A percentile compares a stretch with the other conserved stretches of the same genome.
These are phyloP conservation scores for Sclerotinia nivalis DNA, from an alignment of 2,329 filamentous ascomycete genomes.

Conservation along the genomic window DNA sequence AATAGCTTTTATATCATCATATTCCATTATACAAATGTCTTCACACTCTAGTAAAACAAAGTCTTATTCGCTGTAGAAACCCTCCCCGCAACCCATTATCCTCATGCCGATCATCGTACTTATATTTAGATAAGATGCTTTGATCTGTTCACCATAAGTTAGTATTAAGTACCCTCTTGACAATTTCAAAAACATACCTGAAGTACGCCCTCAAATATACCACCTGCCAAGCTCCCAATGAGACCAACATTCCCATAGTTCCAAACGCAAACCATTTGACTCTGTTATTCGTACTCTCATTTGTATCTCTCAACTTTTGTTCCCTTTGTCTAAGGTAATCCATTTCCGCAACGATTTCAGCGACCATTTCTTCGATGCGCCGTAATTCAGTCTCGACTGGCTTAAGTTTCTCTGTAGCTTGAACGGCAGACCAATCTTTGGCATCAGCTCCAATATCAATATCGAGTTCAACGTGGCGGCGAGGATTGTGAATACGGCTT, in stretches of 20 bases:
- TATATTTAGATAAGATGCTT: slow-evolving; percentile 65
- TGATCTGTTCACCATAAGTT: slow-evolving; percentile 48
- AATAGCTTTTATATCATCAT: slow-evolving; percentile 3
- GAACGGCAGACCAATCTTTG: slow-evolving; percentile 96
- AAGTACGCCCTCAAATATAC: slow-evolving; percentile 98
- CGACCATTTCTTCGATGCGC: slow-evolving; percentile 86
- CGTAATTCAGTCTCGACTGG: slow-evolving; percentile 93
- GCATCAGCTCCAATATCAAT: slow-evolving; percentile 53
- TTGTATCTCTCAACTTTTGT: slow-evolving; percentile 95
- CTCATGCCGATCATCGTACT: slow-evolving; percentile 16
- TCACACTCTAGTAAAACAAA: slow-evolving; percentile 38
- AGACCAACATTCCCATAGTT: slow-evolving; percentile 88
- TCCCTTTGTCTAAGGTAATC: slow-evolving; percentile 88
- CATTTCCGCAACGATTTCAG: slow-evolving; percentile 90
- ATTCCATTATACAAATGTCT: slow-evolving; percentile 36
- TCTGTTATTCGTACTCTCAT: slow-evolving; percentile 98
- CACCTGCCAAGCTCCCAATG: slow-evolving; percentile 93
- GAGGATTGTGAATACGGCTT: slow-evolving; percentile 41
- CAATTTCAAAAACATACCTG: slow-evolving; percentile 54
- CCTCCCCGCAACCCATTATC: slow-evolving; percentile 21
- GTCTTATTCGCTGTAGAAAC: slow-evolving; percentile 27
- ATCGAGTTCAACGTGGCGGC: slow-evolving; percentile 60
- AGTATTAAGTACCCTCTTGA: slow-evolving; percentile 26
- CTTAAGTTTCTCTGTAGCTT: slow-evolving; percentile 96
- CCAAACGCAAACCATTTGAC: slow-evolving; percentile 98